phyloP scores from a whole-genome alignment of 495 filamentous ascomycete genomes.

The Aspergillus wentii region DNA sequence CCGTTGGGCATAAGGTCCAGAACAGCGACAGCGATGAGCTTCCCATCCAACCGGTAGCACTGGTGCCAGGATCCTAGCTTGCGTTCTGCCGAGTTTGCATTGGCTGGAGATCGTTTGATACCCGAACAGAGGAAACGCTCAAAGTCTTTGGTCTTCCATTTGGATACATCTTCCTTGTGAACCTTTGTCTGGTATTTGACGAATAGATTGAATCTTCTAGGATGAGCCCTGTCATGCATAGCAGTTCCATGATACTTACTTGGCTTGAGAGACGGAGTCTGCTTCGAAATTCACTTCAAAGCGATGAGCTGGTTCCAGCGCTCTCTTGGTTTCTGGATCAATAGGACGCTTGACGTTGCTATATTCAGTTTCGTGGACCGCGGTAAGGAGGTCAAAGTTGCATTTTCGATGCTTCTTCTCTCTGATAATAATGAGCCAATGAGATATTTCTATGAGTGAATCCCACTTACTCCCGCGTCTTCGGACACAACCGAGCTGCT shows the following conservation, averaged over 20 bases:
- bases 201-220: conserved; percentile 58
- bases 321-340: conserved; percentile 47
- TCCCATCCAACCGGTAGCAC: conserved; percentile 87
- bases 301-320: conserved; percentile 68
- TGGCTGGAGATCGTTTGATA: conserved; percentile 47
- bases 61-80: conserved; percentile 89
- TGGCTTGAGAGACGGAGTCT: conserved; percentile 79
- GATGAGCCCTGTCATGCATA: neutral
- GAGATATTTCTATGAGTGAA: too few relatives aligned
- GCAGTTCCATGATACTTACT: conserved; percentile 46
- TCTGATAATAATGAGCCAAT: too few relatives aligned
- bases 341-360: conserved; percentile 48
- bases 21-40: conserved; percentile 82
- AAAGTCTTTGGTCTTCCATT: conserved; percentile 68
- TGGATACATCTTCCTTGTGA: conserved; percentile 65
- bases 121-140: conserved; percentile 86
- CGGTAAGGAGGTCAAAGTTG: conserved; percentile 66
- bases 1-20: conserved; percentile 81
- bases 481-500: conserved; percentile 68
- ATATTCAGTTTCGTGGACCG: conserved; percentile 70
- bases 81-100: conserved; percentile 45
- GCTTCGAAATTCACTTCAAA: conserved; percentile 78
- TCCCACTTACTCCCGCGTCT: conserved; percentile 67
- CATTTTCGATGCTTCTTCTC: conserved; percentile 69
- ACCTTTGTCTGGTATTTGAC: conserved; percentile 80